A percentile compares a stretch with the other conserved stretches of the same genome.
These are phyloP conservation scores for Pleurostoma richardsiae DNA, from an alignment of 2,329 filamentous ascomycete genomes.

Conservation along the genomic window DNA sequence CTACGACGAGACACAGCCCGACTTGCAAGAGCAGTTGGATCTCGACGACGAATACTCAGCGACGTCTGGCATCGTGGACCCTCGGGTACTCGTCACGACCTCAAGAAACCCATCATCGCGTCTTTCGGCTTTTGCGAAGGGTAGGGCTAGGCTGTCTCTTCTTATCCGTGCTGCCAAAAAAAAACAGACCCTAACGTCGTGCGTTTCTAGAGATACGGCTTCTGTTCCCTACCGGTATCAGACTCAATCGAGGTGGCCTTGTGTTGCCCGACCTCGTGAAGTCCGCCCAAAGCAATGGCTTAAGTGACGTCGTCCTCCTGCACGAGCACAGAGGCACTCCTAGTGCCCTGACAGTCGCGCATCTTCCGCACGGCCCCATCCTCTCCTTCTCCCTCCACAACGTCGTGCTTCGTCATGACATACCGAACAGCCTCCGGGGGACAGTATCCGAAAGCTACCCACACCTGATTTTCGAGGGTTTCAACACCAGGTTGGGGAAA, in stretches of 20 bases:
- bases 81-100: slow-evolving; percentile 84
- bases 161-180: slow-evolving; percentile 43
- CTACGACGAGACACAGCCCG: slow-evolving; percentile 79
- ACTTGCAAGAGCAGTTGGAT: slow-evolving; percentile 65
- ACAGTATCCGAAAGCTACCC: slow-evolving; percentile 75
- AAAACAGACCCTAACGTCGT: too few relatives aligned
- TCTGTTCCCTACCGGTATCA: slow-evolving; percentile 77
- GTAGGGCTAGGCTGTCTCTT: slow-evolving; percentile 56
- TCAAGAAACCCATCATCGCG: slow-evolving; percentile 82
- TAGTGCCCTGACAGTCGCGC: slow-evolving; percentile 80
- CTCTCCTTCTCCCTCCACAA: slow-evolving; percentile 87
- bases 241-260: slow-evolving; percentile 86
- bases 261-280: slow-evolving; percentile 80
- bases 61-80: slow-evolving; percentile 86
- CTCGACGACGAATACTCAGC: slow-evolving; percentile 88
- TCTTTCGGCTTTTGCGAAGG: slow-evolving; percentile 86
- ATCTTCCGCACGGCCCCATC: slow-evolving; percentile 84
- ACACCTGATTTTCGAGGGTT: slow-evolving; percentile 93
- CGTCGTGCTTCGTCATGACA: slow-evolving; percentile 86
- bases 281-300: slow-evolving; percentile 72
- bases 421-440: slow-evolving; percentile 79
- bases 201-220: slow-evolving; percentile 35
- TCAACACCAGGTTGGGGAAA: slow-evolving; percentile 73
- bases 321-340: slow-evolving; percentile 93
- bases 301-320: slow-evolving; percentile 80